These are phyloP conservation scores for Zasmidium citrigriseum DNA, from an alignment of 2,329 filamentous ascomycete species.

Conservation along the genomic window DNA sequence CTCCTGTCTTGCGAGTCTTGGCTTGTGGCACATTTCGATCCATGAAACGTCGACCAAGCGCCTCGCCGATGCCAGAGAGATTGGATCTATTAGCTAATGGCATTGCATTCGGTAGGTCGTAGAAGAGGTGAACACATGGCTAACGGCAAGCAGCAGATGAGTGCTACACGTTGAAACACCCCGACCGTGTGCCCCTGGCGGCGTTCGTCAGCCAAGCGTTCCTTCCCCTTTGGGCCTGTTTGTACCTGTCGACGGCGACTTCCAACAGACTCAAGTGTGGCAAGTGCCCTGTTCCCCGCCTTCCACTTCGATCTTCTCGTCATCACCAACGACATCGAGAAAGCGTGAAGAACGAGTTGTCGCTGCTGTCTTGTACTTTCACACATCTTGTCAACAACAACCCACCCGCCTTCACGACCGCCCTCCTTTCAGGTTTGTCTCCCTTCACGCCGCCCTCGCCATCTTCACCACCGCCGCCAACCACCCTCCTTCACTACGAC, in stretches of 20 bases:
- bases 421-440: neutral
- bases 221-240: neutral
- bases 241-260: no score
- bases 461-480: neutral
- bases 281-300: neutral
- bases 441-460: neutral
- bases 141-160: neutral
- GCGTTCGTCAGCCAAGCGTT: conserved; percentile 1
- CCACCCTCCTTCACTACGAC: neutral
- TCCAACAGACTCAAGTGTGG: neutral
- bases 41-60: no score
- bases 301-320: neutral
- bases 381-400: no score
- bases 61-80: no score
- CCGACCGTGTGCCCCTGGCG: no score
- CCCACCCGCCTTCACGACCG: neutral
- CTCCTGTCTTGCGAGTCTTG: neutral
- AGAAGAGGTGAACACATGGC: neutral
- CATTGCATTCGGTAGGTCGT: neutral
- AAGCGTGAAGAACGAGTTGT: neutral
- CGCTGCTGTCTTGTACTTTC: neutral
- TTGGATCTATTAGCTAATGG: neutral
- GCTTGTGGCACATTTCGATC: neutral
- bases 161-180: no score
- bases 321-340: neutral